A percentile compares a stretch with the other conserved stretches of the same genome.
Conservation (phyloP, 495 filamentous ascomycete genomes). For the Collariella sp. region DNA sequence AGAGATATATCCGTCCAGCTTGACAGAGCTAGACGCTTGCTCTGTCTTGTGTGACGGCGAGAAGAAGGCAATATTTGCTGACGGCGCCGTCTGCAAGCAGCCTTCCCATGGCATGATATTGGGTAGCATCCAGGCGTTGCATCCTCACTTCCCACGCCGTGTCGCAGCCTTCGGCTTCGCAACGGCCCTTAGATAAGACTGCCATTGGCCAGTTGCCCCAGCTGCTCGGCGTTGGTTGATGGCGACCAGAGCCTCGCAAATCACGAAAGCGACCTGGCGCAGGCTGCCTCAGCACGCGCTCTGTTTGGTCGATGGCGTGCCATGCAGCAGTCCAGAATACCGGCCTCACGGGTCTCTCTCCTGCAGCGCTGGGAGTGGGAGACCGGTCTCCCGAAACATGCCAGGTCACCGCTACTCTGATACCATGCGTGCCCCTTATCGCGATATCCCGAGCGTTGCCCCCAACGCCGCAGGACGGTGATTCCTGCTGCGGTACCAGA, state of each 20-base stretch:
- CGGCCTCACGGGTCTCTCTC: constrained; percentile 1
- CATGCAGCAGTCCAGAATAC: background rate
- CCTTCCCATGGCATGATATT: background rate
- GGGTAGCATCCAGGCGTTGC: constrained; percentile 8
- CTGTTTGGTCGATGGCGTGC: constrained; percentile 3
- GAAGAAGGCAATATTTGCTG: background rate
- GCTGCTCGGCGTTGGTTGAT: background rate
- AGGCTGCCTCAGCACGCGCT: background rate
- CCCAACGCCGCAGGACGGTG: background rate
- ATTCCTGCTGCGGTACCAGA: constrained; percentile 9
- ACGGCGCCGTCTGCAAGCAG: background rate
- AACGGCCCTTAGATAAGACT: background rate
- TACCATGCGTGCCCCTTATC: constrained; percentile 20
- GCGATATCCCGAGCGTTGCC: constrained; percentile 6
- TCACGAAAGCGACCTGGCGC: constrained; percentile 5
- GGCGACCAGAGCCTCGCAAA: constrained; percentile 9
- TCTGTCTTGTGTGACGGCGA: background rate
- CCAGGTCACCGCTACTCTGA: constrained; percentile 16
- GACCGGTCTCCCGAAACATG: background rate
- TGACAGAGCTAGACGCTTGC: too few species aligned
- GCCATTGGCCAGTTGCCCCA: background rate
- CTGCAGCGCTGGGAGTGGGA: background rate
- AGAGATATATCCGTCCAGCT: too few species aligned
- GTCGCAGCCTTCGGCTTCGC: constrained; percentile 2
- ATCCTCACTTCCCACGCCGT: background rate